These are phyloP conservation scores for Yamadazyma spencermartinsiae DNA, from an alignment of 1,139 yeast genomes.

Conservation along the genomic window DNA sequence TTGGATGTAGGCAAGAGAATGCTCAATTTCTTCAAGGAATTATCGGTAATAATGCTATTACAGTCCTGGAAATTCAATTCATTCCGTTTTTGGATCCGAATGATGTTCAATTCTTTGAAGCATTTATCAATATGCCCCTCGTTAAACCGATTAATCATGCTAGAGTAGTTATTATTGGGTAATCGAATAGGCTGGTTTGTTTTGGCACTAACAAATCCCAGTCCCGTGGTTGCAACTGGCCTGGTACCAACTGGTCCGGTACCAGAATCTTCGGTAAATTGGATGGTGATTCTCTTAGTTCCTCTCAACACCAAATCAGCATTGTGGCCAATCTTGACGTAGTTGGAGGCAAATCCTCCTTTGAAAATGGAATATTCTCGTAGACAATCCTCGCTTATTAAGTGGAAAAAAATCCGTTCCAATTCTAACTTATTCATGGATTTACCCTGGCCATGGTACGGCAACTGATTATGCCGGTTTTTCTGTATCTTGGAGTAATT, in stretches of 20 bases:
- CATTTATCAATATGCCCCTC: slow-evolving; percentile 37
- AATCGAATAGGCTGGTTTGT: slow-evolving; percentile 19
- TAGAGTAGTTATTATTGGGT: slow-evolving; percentile 18
- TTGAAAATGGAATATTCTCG: slow-evolving; percentile 73
- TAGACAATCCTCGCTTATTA: slow-evolving; percentile 67
- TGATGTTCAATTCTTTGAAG: slow-evolving; percentile 44
- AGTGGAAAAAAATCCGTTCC: slow-evolving; percentile 78
- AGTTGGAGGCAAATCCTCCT: slow-evolving; percentile 77
- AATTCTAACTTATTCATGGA: slow-evolving; percentile 62
- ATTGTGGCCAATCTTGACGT: slow-evolving; percentile 59
- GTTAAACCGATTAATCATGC: slow-evolving; percentile 15
- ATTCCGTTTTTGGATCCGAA: slow-evolving; percentile 46
- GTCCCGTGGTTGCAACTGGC: not conserved
- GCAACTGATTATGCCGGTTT: slow-evolving; percentile 60
- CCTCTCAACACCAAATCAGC: slow-evolving; percentile 50
- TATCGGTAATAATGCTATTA: slow-evolving; percentile 48
- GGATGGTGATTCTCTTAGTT: slow-evolving; percentile 40
- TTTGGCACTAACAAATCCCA: slow-evolving; percentile 18
- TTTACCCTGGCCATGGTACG: slow-evolving; percentile 72
- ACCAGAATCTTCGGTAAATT: slow-evolving; percentile 21
- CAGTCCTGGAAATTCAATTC: slow-evolving; percentile 39
- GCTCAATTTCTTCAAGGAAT: slow-evolving; percentile 56
- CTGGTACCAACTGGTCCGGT: not conserved
- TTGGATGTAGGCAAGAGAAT: slow-evolving; percentile 53
- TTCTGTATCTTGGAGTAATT: slow-evolving; percentile 58